These are phyloP conservation scores for Entelexis paramagnoliae DNA, from an alignment of 1,139 yeast species.

Conservation along the genomic window DNA sequence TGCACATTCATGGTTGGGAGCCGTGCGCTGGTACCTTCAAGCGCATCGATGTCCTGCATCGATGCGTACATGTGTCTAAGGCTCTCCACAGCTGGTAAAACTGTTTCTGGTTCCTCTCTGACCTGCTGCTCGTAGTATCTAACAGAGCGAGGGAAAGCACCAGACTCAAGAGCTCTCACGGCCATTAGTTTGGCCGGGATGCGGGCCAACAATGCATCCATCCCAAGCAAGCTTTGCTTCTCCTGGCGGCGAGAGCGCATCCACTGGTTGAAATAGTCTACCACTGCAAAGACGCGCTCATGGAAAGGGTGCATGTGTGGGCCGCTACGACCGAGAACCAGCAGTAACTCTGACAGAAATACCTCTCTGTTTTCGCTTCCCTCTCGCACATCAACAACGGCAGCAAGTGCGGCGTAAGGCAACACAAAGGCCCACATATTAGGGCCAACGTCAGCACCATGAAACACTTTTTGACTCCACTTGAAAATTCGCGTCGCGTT, in stretches of 20 bases:
- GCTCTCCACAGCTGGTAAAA: slow-evolving; percentile 26
- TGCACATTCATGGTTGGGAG: slow-evolving; percentile 60
- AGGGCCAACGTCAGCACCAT: slow-evolving; percentile 36
- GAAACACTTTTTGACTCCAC: slow-evolving; percentile 40
- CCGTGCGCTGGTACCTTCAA: slow-evolving; percentile 72
- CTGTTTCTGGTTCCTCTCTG: slow-evolving; percentile 38
- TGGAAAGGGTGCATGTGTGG: slow-evolving; percentile 50
- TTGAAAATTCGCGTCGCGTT: slow-evolving; percentile 47
- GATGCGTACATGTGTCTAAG: slow-evolving; percentile 74
- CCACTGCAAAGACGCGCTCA: slow-evolving; percentile 61
- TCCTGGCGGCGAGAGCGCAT: slow-evolving; percentile 26
- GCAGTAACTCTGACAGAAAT: slow-evolving; percentile 47
- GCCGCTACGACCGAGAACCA: slow-evolving; percentile 46
- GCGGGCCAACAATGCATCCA: slow-evolving; percentile 40
- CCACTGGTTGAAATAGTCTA: slow-evolving; percentile 85
- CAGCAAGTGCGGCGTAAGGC: slow-evolving; percentile 67
- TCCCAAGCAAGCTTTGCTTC: slow-evolving; percentile 21
- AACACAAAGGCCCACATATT: slow-evolving; percentile 55
- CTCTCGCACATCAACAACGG: slow-evolving; percentile 41
- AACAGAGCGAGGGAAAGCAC: slow-evolving; percentile 81
- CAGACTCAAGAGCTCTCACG: slow-evolving; percentile 67
- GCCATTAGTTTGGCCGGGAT: slow-evolving; percentile 69
- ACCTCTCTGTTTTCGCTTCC: slow-evolving; percentile 36
- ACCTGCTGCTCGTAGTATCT: slow-evolving; percentile 72
- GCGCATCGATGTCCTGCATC: slow-evolving; percentile 80